Base-by-base conservation (phyloP, 192 early-diverging fungal species). In the Funneliformis mosseae region DNA sequence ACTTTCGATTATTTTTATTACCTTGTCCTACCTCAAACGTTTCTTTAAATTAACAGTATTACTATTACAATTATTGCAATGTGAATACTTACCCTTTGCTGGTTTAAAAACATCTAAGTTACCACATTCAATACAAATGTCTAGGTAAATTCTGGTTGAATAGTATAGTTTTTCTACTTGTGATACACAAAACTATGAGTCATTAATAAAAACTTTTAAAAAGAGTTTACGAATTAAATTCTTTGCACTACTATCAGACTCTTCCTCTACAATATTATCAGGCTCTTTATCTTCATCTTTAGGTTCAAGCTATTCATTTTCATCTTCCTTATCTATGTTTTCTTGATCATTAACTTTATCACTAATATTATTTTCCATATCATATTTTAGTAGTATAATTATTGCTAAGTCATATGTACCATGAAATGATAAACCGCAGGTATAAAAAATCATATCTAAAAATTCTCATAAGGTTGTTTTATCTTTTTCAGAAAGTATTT, bases 361-460 rank as follows among this genome's bases (percentile, higher is more conserved):
- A 64, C 28, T 3, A n/a, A 9, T 21, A 60, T 60, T 2, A 60
- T 9, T 60, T 1, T 60, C n/a, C 14, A 4, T 60, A 12, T 60
- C 59, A 21, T 21, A 60, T 60, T 64, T n/a, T 4, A 4, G 62
- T 64, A 9, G 25, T 64, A 64, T 64, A 27, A 27, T 27, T 4
- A 64, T 64, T 27, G 14, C n/a, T n/a, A n/a, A n/a, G n/a, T n/a
- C n/a, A n/a, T n/a, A n/a, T n/a, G n/a, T n/a, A n/a, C n/a, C n/a
- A 64, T 64, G 62, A 64, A 64, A 64, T 64, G 62, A 64, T 3
- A 64, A 27, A 9, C 10, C 3, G 9, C 62, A 64, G 28, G 62
- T 64, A 27, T 64, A 64, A 21, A 60, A 60, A 60, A 60, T 60
- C n/a, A 21, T 60, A 60, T 60, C 59, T 60, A 60, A 60, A 21